A percentile compares a stretch with the other conserved stretches of the same genome.
Evolutionary conservation across 1,284 basidiomycete species (phyloP).

Genomic region (Porphyrellus sp.): DNA sequence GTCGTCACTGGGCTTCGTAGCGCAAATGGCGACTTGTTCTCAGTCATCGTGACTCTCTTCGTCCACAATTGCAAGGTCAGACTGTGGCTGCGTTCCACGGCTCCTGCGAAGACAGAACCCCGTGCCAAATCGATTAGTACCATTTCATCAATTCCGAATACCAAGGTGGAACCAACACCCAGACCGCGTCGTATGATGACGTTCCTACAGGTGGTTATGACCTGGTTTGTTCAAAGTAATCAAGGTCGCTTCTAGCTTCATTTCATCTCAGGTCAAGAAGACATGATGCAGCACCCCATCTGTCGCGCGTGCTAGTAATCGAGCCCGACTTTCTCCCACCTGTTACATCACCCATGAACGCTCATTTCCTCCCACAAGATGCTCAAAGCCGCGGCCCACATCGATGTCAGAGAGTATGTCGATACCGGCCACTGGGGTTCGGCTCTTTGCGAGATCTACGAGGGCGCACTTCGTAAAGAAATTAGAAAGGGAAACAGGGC

Average conservation of each 20-base stretch:
- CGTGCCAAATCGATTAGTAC: neutral
- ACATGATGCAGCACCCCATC: conserved; percentile 42
- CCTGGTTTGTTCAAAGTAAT: neutral
- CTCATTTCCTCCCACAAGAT: conserved; percentile 59
- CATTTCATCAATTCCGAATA: conserved; percentile 8
- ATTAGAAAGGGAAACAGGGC: conserved; percentile 48
- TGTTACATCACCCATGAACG: conserved; percentile 49
- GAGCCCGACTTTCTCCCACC: conserved; percentile 51
- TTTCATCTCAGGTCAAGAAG: conserved; percentile 30
- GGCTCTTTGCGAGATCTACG: conserved; percentile 54
- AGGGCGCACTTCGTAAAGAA: conserved; percentile 55
- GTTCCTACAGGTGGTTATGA: conserved; percentile 7
- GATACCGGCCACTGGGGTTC: conserved; percentile 59
- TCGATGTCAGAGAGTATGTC: conserved; percentile 72
- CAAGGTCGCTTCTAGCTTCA: conserved; percentile 15
- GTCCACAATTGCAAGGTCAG: conserved; percentile 10
- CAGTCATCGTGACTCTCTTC: too few relatives aligned
- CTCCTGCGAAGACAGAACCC: conserved; percentile 1
- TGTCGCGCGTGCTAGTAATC: conserved; percentile 53
- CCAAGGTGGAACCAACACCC: conserved; percentile 11
- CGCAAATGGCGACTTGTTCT: conserved; percentile 14
- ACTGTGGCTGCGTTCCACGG: neutral
- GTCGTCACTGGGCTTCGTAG: too few relatives aligned
- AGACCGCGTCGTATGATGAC: conserved; percentile 24
- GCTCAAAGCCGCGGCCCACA: conserved; percentile 60